Conservation (phyloP, 2,329 filamentous ascomycete species). For the Fusarium incarnatum region DNA sequence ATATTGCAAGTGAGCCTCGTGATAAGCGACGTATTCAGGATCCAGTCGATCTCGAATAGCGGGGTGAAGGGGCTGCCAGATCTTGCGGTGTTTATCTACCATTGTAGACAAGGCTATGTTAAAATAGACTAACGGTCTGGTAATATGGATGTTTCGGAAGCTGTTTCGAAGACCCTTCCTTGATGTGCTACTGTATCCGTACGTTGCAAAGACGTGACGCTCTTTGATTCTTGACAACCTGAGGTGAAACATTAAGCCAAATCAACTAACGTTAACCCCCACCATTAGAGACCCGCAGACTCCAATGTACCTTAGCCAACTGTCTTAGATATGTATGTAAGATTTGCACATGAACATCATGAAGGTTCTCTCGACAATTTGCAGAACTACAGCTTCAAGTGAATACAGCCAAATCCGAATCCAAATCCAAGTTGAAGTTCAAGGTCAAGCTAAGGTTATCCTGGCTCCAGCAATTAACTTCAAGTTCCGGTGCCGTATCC, state of each 20-base stretch:
- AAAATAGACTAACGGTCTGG: background rate
- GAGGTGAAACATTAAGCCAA: slow-evolving; percentile 10
- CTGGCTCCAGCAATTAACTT: background rate
- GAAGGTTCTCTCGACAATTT: background rate
- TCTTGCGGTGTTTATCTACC: slow-evolving; percentile 22
- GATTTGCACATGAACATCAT: background rate
- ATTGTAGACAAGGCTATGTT: background rate
- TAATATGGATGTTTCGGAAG: background rate
- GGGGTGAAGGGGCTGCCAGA: slow-evolving; percentile 52
- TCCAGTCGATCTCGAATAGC: slow-evolving; percentile 50
- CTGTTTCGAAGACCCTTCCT: slow-evolving; percentile 6
- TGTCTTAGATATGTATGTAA: background rate
- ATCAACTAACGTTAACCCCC: slow-evolving; percentile 2
- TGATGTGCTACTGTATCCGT: background rate
- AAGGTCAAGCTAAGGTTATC: background rate
- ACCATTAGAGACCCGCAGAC: slow-evolving; percentile 21
- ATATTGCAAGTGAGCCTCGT: slow-evolving; percentile 54
- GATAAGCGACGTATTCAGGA: slow-evolving; percentile 54
- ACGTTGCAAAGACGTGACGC: background rate
- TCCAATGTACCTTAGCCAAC: background rate
- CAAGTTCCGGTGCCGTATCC: background rate
- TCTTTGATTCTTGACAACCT: background rate
- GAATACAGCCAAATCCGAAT: too few relatives aligned
- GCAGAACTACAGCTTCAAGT: background rate
- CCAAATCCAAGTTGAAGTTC: too few relatives aligned